Conservation (phyloP, 495 filamentous ascomycete genomes). For the Podospora australis region DNA sequence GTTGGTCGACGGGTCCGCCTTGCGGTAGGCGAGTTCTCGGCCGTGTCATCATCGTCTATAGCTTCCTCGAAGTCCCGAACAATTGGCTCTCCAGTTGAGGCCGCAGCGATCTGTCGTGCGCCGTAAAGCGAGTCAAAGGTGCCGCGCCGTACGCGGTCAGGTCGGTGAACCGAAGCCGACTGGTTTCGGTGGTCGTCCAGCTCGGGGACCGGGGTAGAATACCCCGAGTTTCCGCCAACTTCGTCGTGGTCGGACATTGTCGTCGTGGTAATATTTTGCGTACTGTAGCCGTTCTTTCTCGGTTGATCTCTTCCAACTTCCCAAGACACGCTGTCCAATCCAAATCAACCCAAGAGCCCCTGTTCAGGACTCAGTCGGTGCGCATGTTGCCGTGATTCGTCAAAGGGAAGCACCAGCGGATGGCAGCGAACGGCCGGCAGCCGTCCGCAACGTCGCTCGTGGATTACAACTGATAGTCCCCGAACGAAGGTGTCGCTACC, state of each 20-base stretch:
- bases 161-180: constrained; percentile 55
- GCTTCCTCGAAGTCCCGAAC: constrained; percentile 65
- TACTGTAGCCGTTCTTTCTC: not conserved
- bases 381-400: constrained; percentile 26
- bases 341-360: constrained; percentile 22
- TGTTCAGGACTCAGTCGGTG: constrained; percentile 19
- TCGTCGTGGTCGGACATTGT: constrained; percentile 56
- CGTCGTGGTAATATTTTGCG: constrained; percentile 10
- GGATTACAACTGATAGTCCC: constrained; percentile 7
- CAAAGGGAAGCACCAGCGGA: constrained; percentile 29
- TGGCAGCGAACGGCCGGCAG: constrained; percentile 35
- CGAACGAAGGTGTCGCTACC: not conserved
- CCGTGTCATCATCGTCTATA: constrained; percentile 72
- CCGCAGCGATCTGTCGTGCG: constrained; percentile 34
- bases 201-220: constrained; percentile 77
- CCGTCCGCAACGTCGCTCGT: constrained; percentile 28
- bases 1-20: constrained; percentile 42
- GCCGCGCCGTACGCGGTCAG: constrained; percentile 46
- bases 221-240: constrained; percentile 38
- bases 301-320: constrained; percentile 6
- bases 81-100: constrained; percentile 23
- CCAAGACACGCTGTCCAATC: constrained; percentile 14
- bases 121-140: constrained; percentile 50
- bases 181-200: constrained; percentile 92
- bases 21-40: constrained; percentile 29